A percentile compares a stretch with the other conserved stretches of the same genome.
These are phyloP conservation scores for Puccinia triticina DNA, from an alignment of 1,284 basidiomycete species.

Conservation along the genomic window DNA sequence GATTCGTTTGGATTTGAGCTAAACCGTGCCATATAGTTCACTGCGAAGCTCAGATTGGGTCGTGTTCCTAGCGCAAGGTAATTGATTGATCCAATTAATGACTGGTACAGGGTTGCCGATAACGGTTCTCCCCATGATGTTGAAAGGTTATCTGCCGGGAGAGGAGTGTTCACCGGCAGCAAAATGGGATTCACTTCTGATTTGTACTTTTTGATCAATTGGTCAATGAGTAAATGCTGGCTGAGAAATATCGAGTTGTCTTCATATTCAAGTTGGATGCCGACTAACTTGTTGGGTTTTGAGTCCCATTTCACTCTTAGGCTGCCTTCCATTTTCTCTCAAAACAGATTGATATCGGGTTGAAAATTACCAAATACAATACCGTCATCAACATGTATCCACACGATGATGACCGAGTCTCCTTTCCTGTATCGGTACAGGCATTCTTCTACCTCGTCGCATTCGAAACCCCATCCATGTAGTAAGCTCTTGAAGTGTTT, in stretches of 20 bases:
- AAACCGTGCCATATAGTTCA: too few species aligned
- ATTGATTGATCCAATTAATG: too few species aligned
- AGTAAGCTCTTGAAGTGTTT: too few species aligned
- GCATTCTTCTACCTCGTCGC: too few species aligned
- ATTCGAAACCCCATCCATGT: too few species aligned
- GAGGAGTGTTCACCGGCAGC: too few species aligned
- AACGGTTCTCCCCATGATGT: background rate
- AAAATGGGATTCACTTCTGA: background rate
- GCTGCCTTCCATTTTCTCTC: background rate
- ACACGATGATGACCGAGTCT: background rate
- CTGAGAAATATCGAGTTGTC: background rate
- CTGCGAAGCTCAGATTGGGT: too few species aligned
- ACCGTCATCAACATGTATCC: slow-evolving; percentile 26
- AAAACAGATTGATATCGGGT: background rate
- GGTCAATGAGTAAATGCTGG: background rate
- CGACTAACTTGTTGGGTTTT: background rate
- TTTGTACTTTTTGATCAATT: background rate
- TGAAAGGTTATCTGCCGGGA: background rate
- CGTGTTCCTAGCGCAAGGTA: too few species aligned
- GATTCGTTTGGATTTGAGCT: too few species aligned
- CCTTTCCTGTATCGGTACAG: background rate
- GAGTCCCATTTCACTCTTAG: background rate
- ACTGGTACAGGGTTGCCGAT: background rate
- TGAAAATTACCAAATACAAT: background rate
- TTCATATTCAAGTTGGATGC: background rate